phyloP scores from a whole-genome alignment of 2,329 filamentous ascomycete species.

The Ceratocystis destructans region DNA sequence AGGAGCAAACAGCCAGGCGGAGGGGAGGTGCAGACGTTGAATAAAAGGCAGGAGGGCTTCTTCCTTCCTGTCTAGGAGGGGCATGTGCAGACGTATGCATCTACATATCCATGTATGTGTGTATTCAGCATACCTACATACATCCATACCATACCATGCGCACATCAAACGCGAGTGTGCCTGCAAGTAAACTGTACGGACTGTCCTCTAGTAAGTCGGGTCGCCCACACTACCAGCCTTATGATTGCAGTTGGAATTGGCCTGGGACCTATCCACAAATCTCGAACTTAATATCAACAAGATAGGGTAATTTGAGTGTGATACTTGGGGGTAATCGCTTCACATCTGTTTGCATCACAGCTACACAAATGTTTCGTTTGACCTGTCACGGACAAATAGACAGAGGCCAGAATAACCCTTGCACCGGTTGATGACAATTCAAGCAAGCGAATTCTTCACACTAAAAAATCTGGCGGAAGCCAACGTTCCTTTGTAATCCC shows the following conservation, averaged over 20 bases:
- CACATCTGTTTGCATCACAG: background rate
- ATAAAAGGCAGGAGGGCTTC: background rate
- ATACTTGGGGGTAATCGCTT: background rate
- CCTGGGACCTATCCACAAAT: background rate
- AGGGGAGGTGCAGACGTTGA: constrained; percentile 1
- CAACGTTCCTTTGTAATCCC: too few species aligned
- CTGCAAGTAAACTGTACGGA: background rate
- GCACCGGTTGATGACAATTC: too few species aligned
- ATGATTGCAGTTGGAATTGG: background rate
- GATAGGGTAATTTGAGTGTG: background rate
- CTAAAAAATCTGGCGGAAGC: too few species aligned
- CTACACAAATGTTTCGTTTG: background rate
- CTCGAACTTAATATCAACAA: background rate
- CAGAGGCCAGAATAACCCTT: too few species aligned
- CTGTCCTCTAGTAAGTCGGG: background rate
- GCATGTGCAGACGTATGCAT: background rate
- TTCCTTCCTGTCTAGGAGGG: background rate
- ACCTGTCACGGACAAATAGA: background rate
- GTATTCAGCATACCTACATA: background rate
- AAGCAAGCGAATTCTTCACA: too few species aligned
- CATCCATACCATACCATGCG: background rate
- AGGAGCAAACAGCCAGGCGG: background rate
- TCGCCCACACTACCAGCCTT: background rate
- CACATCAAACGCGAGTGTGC: too few species aligned
- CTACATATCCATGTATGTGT: background rate